A percentile compares a stretch with the other conserved stretches of the same genome.
Evolutionary conservation across 257 asterid species (phyloP).

Genomic region (Salvia hispanica): DNA sequence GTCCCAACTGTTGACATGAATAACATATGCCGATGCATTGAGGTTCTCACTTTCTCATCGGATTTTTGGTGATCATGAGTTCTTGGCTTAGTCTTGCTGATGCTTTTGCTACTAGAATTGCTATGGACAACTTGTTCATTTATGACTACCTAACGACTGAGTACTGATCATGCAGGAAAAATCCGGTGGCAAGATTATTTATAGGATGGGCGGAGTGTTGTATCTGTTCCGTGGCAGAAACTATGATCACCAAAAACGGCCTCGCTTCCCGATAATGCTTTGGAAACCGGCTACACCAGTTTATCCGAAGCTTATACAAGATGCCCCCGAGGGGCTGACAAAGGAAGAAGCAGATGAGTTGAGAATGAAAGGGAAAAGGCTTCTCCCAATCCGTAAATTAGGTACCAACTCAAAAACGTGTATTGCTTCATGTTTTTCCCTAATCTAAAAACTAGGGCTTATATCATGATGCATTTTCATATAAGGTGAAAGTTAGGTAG

Average conservation of each 20-base stretch:
- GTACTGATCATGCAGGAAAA: constrained; percentile 57
- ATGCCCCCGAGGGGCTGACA: constrained; percentile 90
- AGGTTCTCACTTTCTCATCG: constrained; percentile 58
- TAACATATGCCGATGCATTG: constrained; percentile 80
- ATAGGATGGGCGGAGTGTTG: constrained; percentile 80
- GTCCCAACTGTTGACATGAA: constrained; percentile 96
- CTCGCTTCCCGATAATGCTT: constrained; percentile 82
- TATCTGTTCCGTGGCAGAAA: constrained; percentile 94
- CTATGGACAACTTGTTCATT: neutral
- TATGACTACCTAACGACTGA: neutral
- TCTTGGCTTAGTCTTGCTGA: neutral
- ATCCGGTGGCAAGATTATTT: constrained; percentile 80
- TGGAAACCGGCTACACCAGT: constrained; percentile 99
- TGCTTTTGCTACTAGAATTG: constrained; percentile 1
- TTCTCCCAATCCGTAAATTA: constrained; percentile 83
- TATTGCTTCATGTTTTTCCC: neutral
- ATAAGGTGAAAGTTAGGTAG: too few relatives aligned
- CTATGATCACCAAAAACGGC: constrained; percentile 73
- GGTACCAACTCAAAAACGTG: constrained; percentile 45
- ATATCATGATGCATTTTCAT: too few relatives aligned
- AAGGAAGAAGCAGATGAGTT: constrained; percentile 81
- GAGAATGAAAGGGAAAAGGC: constrained; percentile 65
- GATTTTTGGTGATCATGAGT: constrained; percentile 12
- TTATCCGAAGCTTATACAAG: constrained; percentile 97
- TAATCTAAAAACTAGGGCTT: neutral